Evolutionary conservation across 257 asterid genomes (phyloP), one percentile per base, ranked within the genome.

Genomic region (Galeopsis tetrahit): DNA sequence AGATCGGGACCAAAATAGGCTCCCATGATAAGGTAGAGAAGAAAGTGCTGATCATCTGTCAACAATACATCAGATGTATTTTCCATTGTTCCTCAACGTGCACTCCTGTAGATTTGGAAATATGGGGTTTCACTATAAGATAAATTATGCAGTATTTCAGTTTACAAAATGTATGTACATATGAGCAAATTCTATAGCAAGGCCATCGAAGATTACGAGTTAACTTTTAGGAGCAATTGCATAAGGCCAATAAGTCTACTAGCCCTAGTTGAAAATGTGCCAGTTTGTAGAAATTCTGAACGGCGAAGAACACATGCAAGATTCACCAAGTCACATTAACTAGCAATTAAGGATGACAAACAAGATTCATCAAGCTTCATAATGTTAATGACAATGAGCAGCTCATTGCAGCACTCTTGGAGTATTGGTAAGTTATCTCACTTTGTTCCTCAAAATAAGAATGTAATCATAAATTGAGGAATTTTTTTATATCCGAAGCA

Each of bases 1-100:
- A 90, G 85, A 80, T 88, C 75, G 15, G 96, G 95, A 69, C 73
- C 96, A 71, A 90, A 86, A 65, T 85, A 90, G 76, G 82, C 44
- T 15, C 96, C 96, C 75, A 79, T 74, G 70, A 86, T 81, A 65
- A 85, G 70, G 80, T 75, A 70, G 58, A 90, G 81, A 69, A 90
- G 84, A 77, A 85, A 87, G 79, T 78, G 65, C 82, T 91, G 90
- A 83, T 88, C 88, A 17, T 77, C 88, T 33, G 92, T 85, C 38
- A 86, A 79, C 15, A 43, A 59, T 38, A 11, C 65, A 34, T 80
- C 52, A 13, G 66, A 74, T n/a, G 32, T 55, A 28, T 63, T 76
- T 63, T 84, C 90, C 89, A 84, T 83, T 1, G 28, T 21, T 73
- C 71, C 76, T 73, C 35, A 48, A 68, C 61, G 7, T 17, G 32